Evolutionary conservation across 345 rosid species (phyloP), one percentile per base, ranked within the genome.

Genomic region (Lepidium sativum): DNA sequence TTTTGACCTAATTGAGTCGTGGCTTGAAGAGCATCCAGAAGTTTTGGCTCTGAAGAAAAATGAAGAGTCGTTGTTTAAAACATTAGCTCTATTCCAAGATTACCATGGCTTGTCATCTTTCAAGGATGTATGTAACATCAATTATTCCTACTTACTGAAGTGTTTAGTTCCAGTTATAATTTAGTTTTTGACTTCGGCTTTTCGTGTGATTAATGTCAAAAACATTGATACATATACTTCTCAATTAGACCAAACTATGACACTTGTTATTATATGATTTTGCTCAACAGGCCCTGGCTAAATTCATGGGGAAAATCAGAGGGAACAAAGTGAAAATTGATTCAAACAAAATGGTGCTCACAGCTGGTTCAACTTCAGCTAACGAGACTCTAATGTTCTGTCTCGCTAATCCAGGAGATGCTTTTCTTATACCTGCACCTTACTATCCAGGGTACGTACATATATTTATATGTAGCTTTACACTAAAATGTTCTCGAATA

Each of bases 281-380:
- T 6, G 31, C 31, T 14, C 10, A 11, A 33, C 62, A 92, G 97
- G 94, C 79, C 25, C 31, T 87, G 69, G 91, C 79, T 0, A 80
- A 75, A 6, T 87, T 84, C 67, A 89, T 92, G 91, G 74, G 69
- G 0, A 79, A 80, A 69, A 78, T 84, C 14, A 80, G 97, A 77
- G 91, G 85, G 13, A 75, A 79, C 77, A 89, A 75, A 74, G 91
- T 81, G 5, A 80, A 59, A n/a, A 89, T 92, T 40, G 86, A 80
- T 69, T 75, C 84, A 4, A 75, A 65, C 67, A 87, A 84, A 53
- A 67, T 92, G 20, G 91, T 92, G 0, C 88, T 92, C 45, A 82
- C 91, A 0, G 98, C 98, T 7, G 97, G 98, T 44, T 83, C 98
- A 62, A 92, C 97, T 57, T 77, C 98, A 1, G 97, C 98, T 4